Conservation (phyloP, 2,329 filamentous ascomycete species). For the Alternaria triticimaculans region DNA sequence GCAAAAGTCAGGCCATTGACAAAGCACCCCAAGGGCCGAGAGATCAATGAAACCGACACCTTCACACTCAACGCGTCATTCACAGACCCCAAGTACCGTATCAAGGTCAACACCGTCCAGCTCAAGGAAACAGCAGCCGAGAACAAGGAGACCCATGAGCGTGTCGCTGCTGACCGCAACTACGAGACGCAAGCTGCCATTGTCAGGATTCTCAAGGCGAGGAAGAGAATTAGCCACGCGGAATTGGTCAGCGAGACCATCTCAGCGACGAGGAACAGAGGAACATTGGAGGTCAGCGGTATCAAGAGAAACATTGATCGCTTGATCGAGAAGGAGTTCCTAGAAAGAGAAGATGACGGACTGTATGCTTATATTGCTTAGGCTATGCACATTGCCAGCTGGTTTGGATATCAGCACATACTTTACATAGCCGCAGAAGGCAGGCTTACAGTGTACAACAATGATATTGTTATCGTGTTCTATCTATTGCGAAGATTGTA, state of each 20-base stretch:
- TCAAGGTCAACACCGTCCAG: conserved; percentile 99
- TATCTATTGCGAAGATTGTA: not conserved
- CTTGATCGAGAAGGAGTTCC: conserved; percentile 58
- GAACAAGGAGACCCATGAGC: conserved; percentile 91
- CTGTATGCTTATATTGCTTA: conserved; percentile 57
- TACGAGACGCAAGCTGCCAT: conserved; percentile 98
- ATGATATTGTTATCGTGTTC: not conserved
- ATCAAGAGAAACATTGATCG: conserved; percentile 99
- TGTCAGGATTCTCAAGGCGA: conserved; percentile 94
- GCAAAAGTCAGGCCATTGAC: conserved; percentile 82
- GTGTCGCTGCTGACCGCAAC: conserved; percentile 85
- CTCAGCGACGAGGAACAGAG: conserved; percentile 83
- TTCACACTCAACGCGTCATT: conserved; percentile 85
- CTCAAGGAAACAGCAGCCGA: conserved; percentile 95
- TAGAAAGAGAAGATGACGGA: conserved; percentile 48
- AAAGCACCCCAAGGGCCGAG: conserved; percentile 84
- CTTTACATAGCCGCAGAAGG: not conserved
- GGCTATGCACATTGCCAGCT: not conserved
- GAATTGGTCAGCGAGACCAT: conserved; percentile 93
- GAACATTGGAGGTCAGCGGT: conserved; percentile 81
- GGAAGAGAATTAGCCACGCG: conserved; percentile 85
- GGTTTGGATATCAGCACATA: not conserved
- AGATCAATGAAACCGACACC: conserved; percentile 78
- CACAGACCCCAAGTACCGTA: conserved; percentile 79
- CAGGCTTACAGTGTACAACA: not conserved